Percentiles rank a stretch among this genome's conserved stretches.
Conservation (phyloP, 805 yeast genomes). For the Ogataea pignaliae region DNA sequence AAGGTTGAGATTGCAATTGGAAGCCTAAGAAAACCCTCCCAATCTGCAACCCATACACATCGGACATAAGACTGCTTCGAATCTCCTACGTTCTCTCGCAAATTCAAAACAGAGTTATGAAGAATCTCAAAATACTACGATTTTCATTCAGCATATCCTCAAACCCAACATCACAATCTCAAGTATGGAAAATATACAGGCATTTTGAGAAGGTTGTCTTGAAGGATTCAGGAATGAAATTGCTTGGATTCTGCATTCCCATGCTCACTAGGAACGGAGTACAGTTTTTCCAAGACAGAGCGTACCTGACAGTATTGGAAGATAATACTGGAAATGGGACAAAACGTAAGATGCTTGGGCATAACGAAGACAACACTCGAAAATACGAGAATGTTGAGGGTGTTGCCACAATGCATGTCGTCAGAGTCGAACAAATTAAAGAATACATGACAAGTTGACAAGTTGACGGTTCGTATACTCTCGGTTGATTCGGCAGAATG, state of each 20-base stretch:
- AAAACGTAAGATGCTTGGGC: no score
- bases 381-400: background rate
- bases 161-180: slow-evolving; percentile 13
- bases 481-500: no score
- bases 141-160: slow-evolving; percentile 12
- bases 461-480: no score
- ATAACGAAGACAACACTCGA: no score
- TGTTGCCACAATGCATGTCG: background rate
- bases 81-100: no score
- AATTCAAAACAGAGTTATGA: no score
- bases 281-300: background rate
- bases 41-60: no score
- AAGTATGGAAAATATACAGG: slow-evolving; percentile 19
- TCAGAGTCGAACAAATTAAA: background rate
- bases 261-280: background rate
- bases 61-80: no score
- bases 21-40: no score
- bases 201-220: slow-evolving; percentile 1
- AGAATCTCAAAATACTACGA: background rate
- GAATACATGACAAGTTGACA: no score
- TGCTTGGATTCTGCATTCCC: slow-evolving; percentile 18
- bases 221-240: background rate
- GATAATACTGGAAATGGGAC: no score
- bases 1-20: no score
- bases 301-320: background rate